Conservation (phyloP, 495 filamentous ascomycete genomes). For the Chaetomium fimeti region DNA sequence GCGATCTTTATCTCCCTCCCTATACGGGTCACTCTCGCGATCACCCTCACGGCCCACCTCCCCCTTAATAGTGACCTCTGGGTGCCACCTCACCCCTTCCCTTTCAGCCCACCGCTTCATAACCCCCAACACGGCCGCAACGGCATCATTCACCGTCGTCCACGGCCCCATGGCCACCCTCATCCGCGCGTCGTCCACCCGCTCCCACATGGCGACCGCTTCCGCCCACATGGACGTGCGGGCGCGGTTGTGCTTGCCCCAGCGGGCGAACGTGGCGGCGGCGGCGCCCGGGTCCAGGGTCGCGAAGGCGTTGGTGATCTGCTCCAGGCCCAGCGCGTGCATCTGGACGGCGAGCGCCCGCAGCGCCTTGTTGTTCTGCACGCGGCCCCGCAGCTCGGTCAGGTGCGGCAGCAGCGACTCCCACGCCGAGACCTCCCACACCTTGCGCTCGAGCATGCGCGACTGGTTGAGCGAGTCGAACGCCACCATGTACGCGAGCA, state of each 20-base stretch:
- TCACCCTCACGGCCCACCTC: slow-evolving; percentile 19
- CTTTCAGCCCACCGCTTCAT: slow-evolving; percentile 36
- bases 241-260: slow-evolving; percentile 22
- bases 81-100: slow-evolving; percentile 36
- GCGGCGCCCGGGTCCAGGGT: slow-evolving; percentile 29
- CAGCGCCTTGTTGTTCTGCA: slow-evolving; percentile 29
- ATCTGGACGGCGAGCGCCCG: slow-evolving; percentile 37
- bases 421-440: slow-evolving; percentile 30
- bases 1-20: slow-evolving; percentile 16
- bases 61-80: slow-evolving; percentile 18
- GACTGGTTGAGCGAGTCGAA: slow-evolving; percentile 36
- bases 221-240: slow-evolving; percentile 33
- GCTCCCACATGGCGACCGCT: slow-evolving; percentile 18
- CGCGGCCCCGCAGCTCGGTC: slow-evolving; percentile 31
- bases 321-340: slow-evolving; percentile 40
- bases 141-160: slow-evolving; percentile 36
- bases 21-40: slow-evolving; percentile 10
- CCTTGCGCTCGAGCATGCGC: slow-evolving; percentile 28
- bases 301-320: slow-evolving; percentile 33
- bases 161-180: slow-evolving; percentile 39
- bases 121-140: slow-evolving; percentile 28
- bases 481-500: slow-evolving; percentile 43
- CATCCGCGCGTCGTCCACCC: slow-evolving; percentile 30
- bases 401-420: slow-evolving; percentile 37
- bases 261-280: slow-evolving; percentile 19